Evolutionary conservation across 352 stramenopile species (phyloP).

Genomic region (Phytophthora boehmeriae): DNA sequence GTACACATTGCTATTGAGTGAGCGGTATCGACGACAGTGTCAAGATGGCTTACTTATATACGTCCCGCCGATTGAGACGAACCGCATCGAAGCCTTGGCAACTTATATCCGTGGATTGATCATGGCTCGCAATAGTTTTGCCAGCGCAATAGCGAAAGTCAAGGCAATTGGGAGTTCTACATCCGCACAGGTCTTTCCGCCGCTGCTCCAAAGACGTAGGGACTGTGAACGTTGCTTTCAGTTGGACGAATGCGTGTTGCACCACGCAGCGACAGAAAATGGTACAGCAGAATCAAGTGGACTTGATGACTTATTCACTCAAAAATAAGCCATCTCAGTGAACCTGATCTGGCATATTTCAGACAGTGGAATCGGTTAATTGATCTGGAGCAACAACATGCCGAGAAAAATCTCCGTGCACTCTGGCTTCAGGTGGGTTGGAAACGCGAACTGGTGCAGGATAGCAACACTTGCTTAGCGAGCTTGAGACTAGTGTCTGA

Average conservation of each 20-base stretch:
- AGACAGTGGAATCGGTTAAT: constrained; percentile 75
- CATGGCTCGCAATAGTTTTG: constrained; percentile 74
- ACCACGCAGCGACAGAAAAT: constrained; percentile 81
- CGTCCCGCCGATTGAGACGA: constrained; percentile 70
- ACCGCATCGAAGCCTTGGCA: constrained; percentile 61
- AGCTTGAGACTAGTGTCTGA: constrained; percentile 57
- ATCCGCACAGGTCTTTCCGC: constrained; percentile 61
- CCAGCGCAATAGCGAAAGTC: constrained; percentile 59
- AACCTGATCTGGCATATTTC: constrained; percentile 70
- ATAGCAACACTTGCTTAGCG: constrained; percentile 61
- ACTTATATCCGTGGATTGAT: constrained; percentile 68
- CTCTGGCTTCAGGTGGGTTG: constrained; percentile 71
- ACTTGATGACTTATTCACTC: constrained; percentile 69
- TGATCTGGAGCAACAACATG: constrained; percentile 77
- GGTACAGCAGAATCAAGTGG: constrained; percentile 69
- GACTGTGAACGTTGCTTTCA: constrained; percentile 88
- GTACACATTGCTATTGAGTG: constrained; percentile 84
- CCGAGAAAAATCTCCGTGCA: constrained; percentile 65
- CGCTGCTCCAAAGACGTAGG: constrained; percentile 67
- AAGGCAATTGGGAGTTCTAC: constrained; percentile 58
- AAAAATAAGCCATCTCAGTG: constrained; percentile 61
- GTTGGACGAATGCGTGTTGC: constrained; percentile 82
- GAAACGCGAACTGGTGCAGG: constrained; percentile 58
- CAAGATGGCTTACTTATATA: constrained; percentile 78
- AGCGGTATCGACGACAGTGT: constrained; percentile 72